A percentile compares a stretch with the other conserved stretches of the same genome.
These are phyloP conservation scores for Geum urbanum DNA, from an alignment of 306 rosid genomes.

Conservation along the genomic window DNA sequence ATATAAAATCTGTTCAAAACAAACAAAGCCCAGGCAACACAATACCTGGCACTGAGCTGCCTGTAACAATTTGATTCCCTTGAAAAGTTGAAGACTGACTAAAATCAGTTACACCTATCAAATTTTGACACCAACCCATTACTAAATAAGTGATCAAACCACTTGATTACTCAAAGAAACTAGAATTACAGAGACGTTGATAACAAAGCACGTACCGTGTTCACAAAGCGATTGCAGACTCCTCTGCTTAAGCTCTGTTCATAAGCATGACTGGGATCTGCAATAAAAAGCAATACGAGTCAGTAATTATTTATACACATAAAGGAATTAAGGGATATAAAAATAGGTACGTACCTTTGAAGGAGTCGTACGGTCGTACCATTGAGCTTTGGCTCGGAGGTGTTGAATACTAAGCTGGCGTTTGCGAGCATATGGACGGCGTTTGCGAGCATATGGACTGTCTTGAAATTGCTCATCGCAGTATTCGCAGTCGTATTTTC, in stretches of 20 bases:
- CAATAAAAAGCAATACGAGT: neutral
- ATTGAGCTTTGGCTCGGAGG: slow-evolving; percentile 67
- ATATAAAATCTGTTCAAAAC: neutral
- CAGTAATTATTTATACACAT: neutral
- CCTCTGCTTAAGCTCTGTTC: slow-evolving; percentile 28
- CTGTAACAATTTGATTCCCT: slow-evolving; percentile 25
- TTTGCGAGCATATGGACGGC: slow-evolving; percentile 65
- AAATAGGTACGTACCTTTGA: slow-evolving; percentile 36
- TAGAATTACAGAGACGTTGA: neutral
- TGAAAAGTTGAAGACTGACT: slow-evolving; percentile 27
- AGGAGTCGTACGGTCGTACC: slow-evolving; percentile 91
- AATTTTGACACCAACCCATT: slow-evolving; percentile 10
- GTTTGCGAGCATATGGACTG: slow-evolving; percentile 57
- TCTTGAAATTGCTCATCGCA: slow-evolving; percentile 82
- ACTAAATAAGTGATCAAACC: neutral
- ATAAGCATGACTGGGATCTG: slow-evolving; percentile 34
- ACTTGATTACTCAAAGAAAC: slow-evolving; percentile 20
- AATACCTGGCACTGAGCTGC: slow-evolving; percentile 38
- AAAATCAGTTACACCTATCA: slow-evolving; percentile 26
- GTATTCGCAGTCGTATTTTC: slow-evolving; percentile 73
- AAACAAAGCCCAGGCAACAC: slow-evolving; percentile 1
- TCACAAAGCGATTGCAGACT: slow-evolving; percentile 60
- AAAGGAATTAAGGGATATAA: neutral
- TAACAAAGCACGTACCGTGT: slow-evolving; percentile 33
- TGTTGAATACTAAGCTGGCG: slow-evolving; percentile 75